Evolutionary conservation across 306 rosid genomes (phyloP).

Genomic region (Prunus persica): Prunus_persica_NCBIv2 NC_034009.1:46237001-46237500

Average conservation of each 20-base stretch:
- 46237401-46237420: background rate
- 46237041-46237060: background rate
- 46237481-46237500: background rate
- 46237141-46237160: background rate
- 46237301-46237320: background rate
- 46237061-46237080: background rate
- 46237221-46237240: background rate
- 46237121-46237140: background rate
- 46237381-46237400: background rate
- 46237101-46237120: background rate
- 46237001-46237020: background rate
- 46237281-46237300: background rate
- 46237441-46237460: background rate
- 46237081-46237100: background rate
- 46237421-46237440: background rate
- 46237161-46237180: background rate
- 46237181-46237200: background rate
- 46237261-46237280: background rate
- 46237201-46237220: background rate
- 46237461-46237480: background rate
- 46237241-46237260: background rate
- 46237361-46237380: background rate
- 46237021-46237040: background rate
- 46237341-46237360: too few species aligned
- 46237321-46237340: background rate